Base-by-base conservation (phyloP, 2,329 filamentous ascomycete genomes). In the Diaporthe citri region DNA sequence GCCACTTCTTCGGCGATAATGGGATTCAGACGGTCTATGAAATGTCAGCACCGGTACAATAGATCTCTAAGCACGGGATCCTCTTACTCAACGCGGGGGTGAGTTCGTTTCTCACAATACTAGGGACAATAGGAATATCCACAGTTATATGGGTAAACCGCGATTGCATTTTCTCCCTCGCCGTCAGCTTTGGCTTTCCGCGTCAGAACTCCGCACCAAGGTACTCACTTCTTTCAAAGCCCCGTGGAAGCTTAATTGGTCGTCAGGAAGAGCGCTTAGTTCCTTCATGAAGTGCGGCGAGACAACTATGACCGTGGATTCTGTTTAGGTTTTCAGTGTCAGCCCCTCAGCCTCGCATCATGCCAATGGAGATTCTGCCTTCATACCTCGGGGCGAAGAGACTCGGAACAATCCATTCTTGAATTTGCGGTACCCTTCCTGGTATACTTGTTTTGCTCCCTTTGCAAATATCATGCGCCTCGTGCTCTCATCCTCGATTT, bases 1-100 rank as follows among this genome's bases (percentile, higher is more conserved):
- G 77, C 76, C 2, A 85, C 83, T 72, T 88, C 86, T 2, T 83
- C 82, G 12, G 83, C 78, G 36, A 88, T 81, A 6, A 78, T 76
- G 0, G 83, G 81, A 75, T 84, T 87, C 22, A 88, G 79, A 0
- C 82, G 82, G 5, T 74, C 81, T 78, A 25, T 43, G 28, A 28
- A 59, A n/a, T 72, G 12, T 39, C 5, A n/a, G 57, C 48, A 71
- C 31, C 13, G 28, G 39, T n/a, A 15, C n/a, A 64, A 1, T 43
- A 9, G 4, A 64, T 64, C 17, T 48, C 3, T 15, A 22, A 34
- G 17, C 73, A 69, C 28, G 60, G 28, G 41, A 5, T n/a, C 13
- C n/a, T 59, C 57, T 46, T 76, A 76, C 75, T 71, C n/a, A 76
- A 59, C 20, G 52, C 48, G 6, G 75, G 75, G 28, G 75, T 76